phyloP scores from a whole-genome alignment of 2,329 filamentous ascomycete species.

The Venturia oleaginea region DNA sequence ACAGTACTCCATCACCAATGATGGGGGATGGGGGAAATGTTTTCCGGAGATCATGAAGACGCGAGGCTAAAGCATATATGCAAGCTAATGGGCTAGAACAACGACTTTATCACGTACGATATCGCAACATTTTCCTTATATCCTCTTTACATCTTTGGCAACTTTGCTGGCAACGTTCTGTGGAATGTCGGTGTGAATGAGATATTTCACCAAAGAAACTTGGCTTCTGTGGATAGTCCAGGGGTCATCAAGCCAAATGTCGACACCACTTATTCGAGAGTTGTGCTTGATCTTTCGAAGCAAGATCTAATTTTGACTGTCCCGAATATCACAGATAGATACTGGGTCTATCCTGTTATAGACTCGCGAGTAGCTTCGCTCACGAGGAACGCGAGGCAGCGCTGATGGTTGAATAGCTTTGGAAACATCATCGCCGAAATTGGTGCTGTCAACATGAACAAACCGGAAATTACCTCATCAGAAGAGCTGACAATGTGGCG shows the following conservation, averaged over 20 bases:
- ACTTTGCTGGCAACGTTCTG: background rate
- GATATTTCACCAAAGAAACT: background rate
- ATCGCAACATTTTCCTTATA: background rate
- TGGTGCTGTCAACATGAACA: slow-evolving; percentile 11
- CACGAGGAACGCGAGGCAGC: background rate
- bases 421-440: slow-evolving; percentile 16
- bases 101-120: background rate
- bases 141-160: background rate
- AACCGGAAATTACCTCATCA: slow-evolving; percentile 16
- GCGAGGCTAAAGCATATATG: background rate
- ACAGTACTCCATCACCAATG: background rate
- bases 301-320: slow-evolving; percentile 11
- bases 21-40: background rate
- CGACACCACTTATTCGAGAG: background rate
- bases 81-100: background rate
- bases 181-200: background rate
- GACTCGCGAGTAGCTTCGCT: slow-evolving; percentile 12
- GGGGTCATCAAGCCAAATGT: slow-evolving; percentile 4
- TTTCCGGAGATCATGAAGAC: background rate
- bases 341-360: slow-evolving; percentile 14
- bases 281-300: slow-evolving; percentile 4
- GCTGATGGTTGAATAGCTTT: background rate
- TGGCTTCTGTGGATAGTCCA: background rate
- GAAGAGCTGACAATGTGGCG: background rate
- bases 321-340: slow-evolving; percentile 13